Evolutionary conservation across 2,329 filamentous ascomycete species (phyloP).

Genomic region (Hawksworthiomyces lignivorus): DNA sequence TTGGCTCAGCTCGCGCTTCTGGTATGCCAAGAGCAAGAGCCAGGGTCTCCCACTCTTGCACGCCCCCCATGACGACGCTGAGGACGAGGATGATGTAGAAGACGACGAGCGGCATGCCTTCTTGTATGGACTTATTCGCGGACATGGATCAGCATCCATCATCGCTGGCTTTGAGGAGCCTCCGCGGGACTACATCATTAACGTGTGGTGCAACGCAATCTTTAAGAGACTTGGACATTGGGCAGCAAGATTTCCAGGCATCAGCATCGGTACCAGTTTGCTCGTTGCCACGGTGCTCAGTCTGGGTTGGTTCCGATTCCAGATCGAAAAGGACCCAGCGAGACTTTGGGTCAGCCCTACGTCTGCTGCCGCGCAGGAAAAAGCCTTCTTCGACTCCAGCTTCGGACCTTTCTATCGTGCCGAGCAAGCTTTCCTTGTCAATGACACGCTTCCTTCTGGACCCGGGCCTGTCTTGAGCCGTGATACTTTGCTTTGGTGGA

Average conservation of each 20-base stretch:
- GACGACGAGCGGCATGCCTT: conserved; percentile 52
- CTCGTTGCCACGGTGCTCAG: conserved; percentile 71
- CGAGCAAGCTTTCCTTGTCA: conserved; percentile 89
- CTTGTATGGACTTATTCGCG: conserved; percentile 9
- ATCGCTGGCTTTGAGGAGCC: conserved; percentile 30
- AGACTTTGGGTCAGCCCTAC: conserved; percentile 94
- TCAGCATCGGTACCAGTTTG: conserved; percentile 74
- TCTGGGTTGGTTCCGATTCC: conserved; percentile 79
- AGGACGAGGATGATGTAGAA: conserved; percentile 76
- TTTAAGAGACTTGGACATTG: conserved; percentile 75
- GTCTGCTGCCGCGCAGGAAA: conserved; percentile 84
- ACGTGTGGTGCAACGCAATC: conserved; percentile 69
- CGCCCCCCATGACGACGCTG: conserved; percentile 61
- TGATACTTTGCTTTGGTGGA: conserved; percentile 89
- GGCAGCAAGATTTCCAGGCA: conserved; percentile 74
- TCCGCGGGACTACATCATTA: conserved; percentile 72
- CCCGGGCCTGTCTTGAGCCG: conserved; percentile 76
- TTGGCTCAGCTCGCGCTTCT: conserved; percentile 65
- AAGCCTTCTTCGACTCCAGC: conserved; percentile 83
- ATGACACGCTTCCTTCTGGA: conserved; percentile 60
- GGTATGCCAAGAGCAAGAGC: conserved; percentile 29
- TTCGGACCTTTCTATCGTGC: conserved; percentile 96
- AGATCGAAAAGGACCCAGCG: conserved; percentile 85
- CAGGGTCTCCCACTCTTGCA: conserved; percentile 83
- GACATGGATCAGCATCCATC: neutral